A percentile compares a stretch with the other conserved stretches of the same genome.
Evolutionary conservation across 148 eudicot species (phyloP).

Genomic region (Persicaria maculosa): DNA sequence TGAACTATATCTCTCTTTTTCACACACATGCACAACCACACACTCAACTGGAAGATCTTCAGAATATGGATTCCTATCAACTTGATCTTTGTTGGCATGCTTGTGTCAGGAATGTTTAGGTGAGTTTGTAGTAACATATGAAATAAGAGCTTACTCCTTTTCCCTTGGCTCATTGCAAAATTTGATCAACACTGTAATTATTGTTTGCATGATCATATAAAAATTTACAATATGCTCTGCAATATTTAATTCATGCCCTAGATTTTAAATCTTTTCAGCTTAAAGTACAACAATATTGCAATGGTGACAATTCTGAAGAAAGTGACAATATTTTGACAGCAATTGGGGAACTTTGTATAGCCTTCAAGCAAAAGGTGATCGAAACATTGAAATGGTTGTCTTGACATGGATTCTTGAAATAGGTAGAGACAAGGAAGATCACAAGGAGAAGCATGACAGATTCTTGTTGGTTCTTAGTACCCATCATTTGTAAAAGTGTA

Average conservation of each 20-base stretch:
- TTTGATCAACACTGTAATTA: neutral
- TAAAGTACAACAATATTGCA: conserved; percentile 72
- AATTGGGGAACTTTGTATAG: conserved; percentile 60
- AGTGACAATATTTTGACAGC: conserved; percentile 77
- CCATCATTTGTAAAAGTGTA: too few species aligned
- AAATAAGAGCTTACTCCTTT: neutral
- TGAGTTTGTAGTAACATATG: conserved; percentile 16
- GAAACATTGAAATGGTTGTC: too few species aligned
- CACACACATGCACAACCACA: too few species aligned
- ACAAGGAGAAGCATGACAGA: too few species aligned
- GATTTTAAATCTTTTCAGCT: conserved; percentile 34
- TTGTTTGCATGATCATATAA: neutral
- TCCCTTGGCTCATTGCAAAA: too few species aligned
- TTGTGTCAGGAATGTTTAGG: conserved; percentile 88
- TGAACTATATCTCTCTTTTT: too few species aligned
- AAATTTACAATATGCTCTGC: neutral
- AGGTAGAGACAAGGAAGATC: too few species aligned
- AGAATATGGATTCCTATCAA: conserved; percentile 83
- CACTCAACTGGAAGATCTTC: conserved; percentile 57
- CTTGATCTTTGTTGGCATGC: conserved; percentile 79
- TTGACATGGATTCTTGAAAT: too few species aligned
- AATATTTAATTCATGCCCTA: neutral
- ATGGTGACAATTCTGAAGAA: conserved; percentile 94
- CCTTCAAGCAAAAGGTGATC: too few species aligned
- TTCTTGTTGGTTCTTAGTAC: too few species aligned